Percentiles rank a stretch among this genome's conserved stretches.
Conservation (phyloP, 345 rosid species). For the Erysimum cheiranthoides region DNA sequence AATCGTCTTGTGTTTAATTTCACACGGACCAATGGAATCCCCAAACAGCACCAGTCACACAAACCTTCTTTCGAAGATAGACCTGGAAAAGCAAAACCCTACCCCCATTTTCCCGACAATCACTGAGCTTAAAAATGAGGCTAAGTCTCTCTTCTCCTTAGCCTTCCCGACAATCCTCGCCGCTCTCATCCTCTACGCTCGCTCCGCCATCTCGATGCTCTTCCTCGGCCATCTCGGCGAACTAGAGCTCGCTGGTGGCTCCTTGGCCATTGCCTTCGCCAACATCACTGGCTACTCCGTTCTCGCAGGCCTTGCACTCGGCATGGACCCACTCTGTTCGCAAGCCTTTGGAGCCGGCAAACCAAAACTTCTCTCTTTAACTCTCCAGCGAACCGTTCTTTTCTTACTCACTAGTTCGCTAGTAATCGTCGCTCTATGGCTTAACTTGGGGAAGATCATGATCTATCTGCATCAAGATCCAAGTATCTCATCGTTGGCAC, state of each 20-base stretch:
- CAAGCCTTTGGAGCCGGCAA: constrained; percentile 93
- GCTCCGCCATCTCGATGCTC: constrained; percentile 89
- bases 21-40: constrained; percentile 35
- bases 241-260: constrained; percentile 86
- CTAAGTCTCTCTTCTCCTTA: constrained; percentile 70
- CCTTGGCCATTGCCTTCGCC: constrained; percentile 90
- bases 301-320: constrained; percentile 86
- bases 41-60: constrained; percentile 12
- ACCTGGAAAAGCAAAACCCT: constrained; percentile 37
- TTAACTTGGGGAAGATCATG: constrained; percentile 68
- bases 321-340: constrained; percentile 96
- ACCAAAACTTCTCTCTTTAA: constrained; percentile 77
- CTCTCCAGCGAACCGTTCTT: constrained; percentile 80
- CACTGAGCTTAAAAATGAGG: constrained; percentile 57
- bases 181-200: constrained; percentile 83
- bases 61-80: constrained; percentile 24
- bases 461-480: constrained; percentile 75
- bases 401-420: constrained; percentile 71
- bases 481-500: constrained; percentile 64
- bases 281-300: constrained; percentile 95
- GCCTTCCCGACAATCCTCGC: constrained; percentile 87
- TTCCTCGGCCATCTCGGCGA: constrained; percentile 92
- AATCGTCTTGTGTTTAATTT: constrained; percentile 19
- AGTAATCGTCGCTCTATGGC: constrained; percentile 71
- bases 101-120: constrained; percentile 33